Percentiles rank a stretch among this genome's conserved stretches.
Evolutionary conservation across 2,329 filamentous ascomycete species (phyloP).

Genomic region (Hymenoscyphus infarciens): DNA sequence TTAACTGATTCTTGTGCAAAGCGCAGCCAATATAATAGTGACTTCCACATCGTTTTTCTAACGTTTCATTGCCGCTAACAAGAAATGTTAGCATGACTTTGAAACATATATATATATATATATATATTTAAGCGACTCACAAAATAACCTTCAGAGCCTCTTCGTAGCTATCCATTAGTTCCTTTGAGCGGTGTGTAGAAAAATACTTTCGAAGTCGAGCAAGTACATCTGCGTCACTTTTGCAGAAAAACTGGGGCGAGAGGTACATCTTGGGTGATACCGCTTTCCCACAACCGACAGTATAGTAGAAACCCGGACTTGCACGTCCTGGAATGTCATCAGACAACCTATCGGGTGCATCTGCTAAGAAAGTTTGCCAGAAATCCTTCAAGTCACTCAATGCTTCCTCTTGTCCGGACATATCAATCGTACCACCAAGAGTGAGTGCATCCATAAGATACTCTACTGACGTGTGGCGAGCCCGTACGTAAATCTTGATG

Average conservation of each 20-base stretch:
- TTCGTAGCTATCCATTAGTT: conserved; percentile 27
- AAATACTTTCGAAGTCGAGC: conserved; percentile 24
- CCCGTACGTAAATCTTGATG: conserved; percentile 30
- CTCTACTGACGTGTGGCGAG: conserved; percentile 24
- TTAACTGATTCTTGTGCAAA: conserved; percentile 16
- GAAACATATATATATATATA: too few species aligned
- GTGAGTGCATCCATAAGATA: conserved; percentile 31
- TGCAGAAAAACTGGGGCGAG: conserved; percentile 26
- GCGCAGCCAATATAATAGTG: conserved; percentile 22
- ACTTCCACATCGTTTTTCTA: conserved; percentile 17
- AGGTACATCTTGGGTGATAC: conserved; percentile 28
- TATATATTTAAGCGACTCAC: conserved; percentile 14
- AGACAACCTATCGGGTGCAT: conserved; percentile 24
- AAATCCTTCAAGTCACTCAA: conserved; percentile 26
- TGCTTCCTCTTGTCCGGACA: conserved; percentile 18
- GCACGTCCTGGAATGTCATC: conserved; percentile 22
- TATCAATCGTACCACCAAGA: conserved; percentile 23
- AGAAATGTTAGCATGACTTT: neutral
- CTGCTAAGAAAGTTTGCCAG: conserved; percentile 27
- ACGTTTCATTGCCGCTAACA: conserved; percentile 16
- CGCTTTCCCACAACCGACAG: conserved; percentile 24
- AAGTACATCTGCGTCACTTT: conserved; percentile 28
- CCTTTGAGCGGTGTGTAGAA: conserved; percentile 17
- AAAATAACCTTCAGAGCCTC: conserved; percentile 23
- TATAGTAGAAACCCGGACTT: conserved; percentile 30